A percentile compares a stretch with the other conserved stretches of the same genome.
These are phyloP conservation scores for Hypomontagnella submonticulosa DNA, from an alignment of 495 filamentous ascomycete species.

Conservation along the genomic window DNA sequence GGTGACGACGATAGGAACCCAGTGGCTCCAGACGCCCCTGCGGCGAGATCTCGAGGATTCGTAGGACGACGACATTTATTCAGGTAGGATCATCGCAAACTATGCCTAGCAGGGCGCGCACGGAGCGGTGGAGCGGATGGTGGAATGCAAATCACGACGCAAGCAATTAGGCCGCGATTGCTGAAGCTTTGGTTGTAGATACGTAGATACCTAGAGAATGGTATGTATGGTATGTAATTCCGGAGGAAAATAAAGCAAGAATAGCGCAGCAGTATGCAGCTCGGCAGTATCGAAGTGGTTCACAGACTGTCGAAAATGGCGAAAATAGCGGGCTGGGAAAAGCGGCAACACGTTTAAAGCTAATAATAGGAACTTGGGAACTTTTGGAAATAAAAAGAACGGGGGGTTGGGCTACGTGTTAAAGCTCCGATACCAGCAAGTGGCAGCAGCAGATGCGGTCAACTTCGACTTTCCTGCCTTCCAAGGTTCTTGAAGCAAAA, in stretches of 20 bases:
- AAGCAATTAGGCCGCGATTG: slow-evolving; percentile 26
- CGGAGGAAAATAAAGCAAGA: not conserved
- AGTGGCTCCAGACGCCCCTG: slow-evolving; percentile 78
- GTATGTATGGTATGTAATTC: slow-evolving; percentile 4
- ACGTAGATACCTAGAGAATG: slow-evolving; percentile 13
- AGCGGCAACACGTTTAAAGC: slow-evolving; percentile 17
- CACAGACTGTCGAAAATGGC: not conserved
- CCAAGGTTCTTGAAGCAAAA: slow-evolving; percentile 13
- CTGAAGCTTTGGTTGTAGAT: slow-evolving; percentile 14
- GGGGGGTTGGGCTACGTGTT: slow-evolving; percentile 40
- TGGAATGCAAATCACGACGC: slow-evolving; percentile 30
- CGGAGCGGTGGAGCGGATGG: slow-evolving; percentile 39
- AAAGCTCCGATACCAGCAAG: slow-evolving; percentile 16
- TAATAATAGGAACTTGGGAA: slow-evolving; percentile 11
- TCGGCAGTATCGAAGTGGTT: not conserved
- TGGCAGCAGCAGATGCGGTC: slow-evolving; percentile 11
- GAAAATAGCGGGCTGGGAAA: slow-evolving; percentile 37
- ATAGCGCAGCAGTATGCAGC: not conserved
- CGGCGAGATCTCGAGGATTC: slow-evolving; percentile 73
- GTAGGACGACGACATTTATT: slow-evolving; percentile 80
- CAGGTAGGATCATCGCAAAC: slow-evolving; percentile 47
- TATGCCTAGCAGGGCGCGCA: slow-evolving; percentile 39
- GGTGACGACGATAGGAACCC: slow-evolving; percentile 85
- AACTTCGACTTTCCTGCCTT: not conserved
- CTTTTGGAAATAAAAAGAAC: slow-evolving; percentile 10